A percentile compares a stretch with the other conserved stretches of the same genome.
Evolutionary conservation across 2,329 filamentous ascomycete species (phyloP).

Genomic region (Colletotrichum cordylinicola): DNA sequence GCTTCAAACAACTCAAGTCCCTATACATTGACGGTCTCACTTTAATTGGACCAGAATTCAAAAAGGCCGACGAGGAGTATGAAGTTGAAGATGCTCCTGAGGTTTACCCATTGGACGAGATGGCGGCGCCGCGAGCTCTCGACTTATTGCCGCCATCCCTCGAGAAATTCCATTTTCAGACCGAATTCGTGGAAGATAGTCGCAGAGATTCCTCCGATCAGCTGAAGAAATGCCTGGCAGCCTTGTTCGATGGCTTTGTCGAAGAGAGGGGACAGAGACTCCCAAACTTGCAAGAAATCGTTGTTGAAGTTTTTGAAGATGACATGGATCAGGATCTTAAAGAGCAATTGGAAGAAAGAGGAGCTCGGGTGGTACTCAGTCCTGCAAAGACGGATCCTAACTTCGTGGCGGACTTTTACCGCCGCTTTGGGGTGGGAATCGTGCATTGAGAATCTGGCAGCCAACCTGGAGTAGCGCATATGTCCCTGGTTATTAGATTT

Average conservation of each 20-base stretch:
- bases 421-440: background rate
- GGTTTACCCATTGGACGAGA: background rate
- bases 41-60: background rate
- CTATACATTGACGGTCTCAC: background rate
- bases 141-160: background rate
- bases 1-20: background rate
- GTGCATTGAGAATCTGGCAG: background rate
- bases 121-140: background rate
- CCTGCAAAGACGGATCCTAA: background rate
- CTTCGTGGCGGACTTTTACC: background rate
- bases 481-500: background rate
- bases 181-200: background rate
- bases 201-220: background rate
- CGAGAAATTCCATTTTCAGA: background rate
- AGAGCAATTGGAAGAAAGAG: background rate
- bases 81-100: background rate
- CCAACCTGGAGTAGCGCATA: background rate
- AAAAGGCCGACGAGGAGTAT: background rate
- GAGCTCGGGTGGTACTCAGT: background rate
- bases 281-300: background rate
- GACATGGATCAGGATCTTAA: background rate
- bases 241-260: background rate
- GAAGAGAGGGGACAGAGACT: background rate
- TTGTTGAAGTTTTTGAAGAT: background rate
- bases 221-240: background rate